Base-by-base conservation (phyloP, 305 asterid genomes). In the Solanum hybrid region DNA sequence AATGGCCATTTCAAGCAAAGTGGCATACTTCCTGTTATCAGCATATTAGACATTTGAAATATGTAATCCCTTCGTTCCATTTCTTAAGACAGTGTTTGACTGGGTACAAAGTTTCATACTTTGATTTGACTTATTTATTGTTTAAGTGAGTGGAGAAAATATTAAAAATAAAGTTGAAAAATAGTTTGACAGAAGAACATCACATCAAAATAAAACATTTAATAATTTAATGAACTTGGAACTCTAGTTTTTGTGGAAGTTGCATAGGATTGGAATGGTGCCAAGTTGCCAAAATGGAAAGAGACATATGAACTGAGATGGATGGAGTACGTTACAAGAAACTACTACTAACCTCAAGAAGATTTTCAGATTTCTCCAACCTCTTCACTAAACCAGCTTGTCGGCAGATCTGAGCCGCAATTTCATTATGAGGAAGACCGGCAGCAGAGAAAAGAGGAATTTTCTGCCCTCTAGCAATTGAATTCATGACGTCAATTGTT, bases 301-400 rank as follows among this genome's bases (percentile, higher is more conserved):
- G 86, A 37, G 72, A 16, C 86, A 82, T 7, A 38, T 27, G 34
- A 82, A 27, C 32, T 5, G 38, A 46, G 26, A 51, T 3, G 17
- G 38, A 16, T 82, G 40, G 87, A 82, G 87, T 20, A 5, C 4
- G 38, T 46, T 42, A 27, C 27, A 82, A 82, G 73, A 82, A 82
- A 31, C 17, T 29, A 46, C 73, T 40, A 88, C 86, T 87, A 91
- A 97, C 99, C 95, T 95, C 95, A 89, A 97, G 99, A 92, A 97
- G 99, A 92, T 94, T 93, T 71, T 94, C 98, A 87, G 97, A 42
- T 92, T 96, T 95, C 95, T 97, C 98, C 93, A 95, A 90, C 69
- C 98, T 95, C 92, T 96, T 96, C 90, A 97, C 99, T 93, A 97
- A 93, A 93, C 99, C 99, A 95, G 99, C 99, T 93, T 97, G 99